Evolutionary conservation across 805 yeast species (phyloP).

Genomic region (Diddensiella caesifluorescens): DNA sequence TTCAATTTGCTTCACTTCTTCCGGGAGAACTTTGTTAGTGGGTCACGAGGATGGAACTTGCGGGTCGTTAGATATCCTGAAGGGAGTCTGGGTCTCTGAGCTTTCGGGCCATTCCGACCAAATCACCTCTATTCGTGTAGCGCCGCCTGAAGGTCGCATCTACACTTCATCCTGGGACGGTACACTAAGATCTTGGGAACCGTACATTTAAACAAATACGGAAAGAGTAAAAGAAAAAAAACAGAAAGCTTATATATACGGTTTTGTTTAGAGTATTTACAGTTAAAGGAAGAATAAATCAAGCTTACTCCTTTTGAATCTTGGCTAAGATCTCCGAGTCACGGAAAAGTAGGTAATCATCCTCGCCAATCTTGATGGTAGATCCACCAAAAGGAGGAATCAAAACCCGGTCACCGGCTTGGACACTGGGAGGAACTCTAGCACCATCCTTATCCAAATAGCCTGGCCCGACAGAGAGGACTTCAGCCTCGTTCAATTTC

Average conservation of each 20-base stretch:
- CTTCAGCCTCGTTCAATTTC: conserved; percentile 88
- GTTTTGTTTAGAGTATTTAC: conserved; percentile 3
- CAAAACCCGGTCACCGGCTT: conserved; percentile 88
- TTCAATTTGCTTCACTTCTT: conserved; percentile 64
- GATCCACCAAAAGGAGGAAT: conserved; percentile 95
- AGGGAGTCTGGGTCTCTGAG: conserved; percentile 57
- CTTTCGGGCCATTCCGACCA: conserved; percentile 61
- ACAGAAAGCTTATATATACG: neutral
- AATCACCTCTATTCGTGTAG: conserved; percentile 37
- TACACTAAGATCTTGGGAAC: conserved; percentile 39
- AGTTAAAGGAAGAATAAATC: neutral
- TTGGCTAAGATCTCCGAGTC: conserved; percentile 95
- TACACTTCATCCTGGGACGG: conserved; percentile 81
- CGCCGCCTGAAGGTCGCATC: conserved; percentile 58
- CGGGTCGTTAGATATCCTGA: conserved; percentile 70
- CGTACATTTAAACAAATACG: neutral
- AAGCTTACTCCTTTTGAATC: conserved; percentile 53
- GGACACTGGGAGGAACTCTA: conserved; percentile 65
- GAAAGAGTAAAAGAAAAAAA: neutral
- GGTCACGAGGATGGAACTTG: conserved; percentile 75
- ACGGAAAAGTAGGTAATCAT: conserved; percentile 67
- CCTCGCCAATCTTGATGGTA: conserved; percentile 79
- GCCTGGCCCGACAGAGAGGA: conserved; percentile 95
- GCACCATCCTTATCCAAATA: conserved; percentile 69
- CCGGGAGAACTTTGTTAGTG: conserved; percentile 69